Conservation (phyloP, 139 green algal genomes). For the Protoeuglena noctilucae region DNA sequence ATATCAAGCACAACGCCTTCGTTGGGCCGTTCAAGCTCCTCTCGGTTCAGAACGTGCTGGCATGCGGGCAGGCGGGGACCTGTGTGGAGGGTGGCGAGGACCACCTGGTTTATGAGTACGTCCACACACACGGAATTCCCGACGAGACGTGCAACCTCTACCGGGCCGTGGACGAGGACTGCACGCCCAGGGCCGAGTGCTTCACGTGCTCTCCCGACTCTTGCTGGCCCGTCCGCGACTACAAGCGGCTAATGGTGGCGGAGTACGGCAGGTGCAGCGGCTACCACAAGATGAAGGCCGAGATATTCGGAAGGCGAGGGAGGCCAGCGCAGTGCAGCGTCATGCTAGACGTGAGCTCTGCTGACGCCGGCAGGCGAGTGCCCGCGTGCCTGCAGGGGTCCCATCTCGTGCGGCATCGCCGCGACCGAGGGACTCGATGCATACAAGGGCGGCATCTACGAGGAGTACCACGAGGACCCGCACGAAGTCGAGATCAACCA, state of each 20-base stretch:
- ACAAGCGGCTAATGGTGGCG: conserved; percentile 33
- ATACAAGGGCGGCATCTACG: conserved; percentile 37
- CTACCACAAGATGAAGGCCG: conserved; percentile 53
- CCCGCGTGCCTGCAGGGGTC: conserved; percentile 38
- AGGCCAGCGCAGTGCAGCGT: no score
- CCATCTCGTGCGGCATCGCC: conserved; percentile 69
- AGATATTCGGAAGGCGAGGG: no score
- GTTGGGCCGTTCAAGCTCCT: conserved; percentile 45
- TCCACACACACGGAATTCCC: conserved; percentile 28
- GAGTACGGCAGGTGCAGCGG: conserved; percentile 53
- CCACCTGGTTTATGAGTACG: conserved; percentile 15
- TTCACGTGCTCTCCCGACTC: conserved; percentile 37
- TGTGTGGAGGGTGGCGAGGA: conserved; percentile 36
- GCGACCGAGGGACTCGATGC: conserved; percentile 50
- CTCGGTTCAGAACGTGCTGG: conserved; percentile 58
- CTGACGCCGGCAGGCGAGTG: background rate
- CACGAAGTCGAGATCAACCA: conserved; percentile 47
- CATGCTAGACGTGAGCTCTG: no score
- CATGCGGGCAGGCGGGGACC: conserved; percentile 56
- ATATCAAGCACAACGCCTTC: conserved; percentile 47
- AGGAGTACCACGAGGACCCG: conserved; percentile 16
- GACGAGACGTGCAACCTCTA: conserved; percentile 82
- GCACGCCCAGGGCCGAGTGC: conserved; percentile 46
- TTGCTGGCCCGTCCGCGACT: conserved; percentile 33
- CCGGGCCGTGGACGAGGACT: conserved; percentile 30